These are phyloP conservation scores for Cadophora sp. DNA, from an alignment of 2,329 filamentous ascomycete genomes.

Conservation along the genomic window DNA sequence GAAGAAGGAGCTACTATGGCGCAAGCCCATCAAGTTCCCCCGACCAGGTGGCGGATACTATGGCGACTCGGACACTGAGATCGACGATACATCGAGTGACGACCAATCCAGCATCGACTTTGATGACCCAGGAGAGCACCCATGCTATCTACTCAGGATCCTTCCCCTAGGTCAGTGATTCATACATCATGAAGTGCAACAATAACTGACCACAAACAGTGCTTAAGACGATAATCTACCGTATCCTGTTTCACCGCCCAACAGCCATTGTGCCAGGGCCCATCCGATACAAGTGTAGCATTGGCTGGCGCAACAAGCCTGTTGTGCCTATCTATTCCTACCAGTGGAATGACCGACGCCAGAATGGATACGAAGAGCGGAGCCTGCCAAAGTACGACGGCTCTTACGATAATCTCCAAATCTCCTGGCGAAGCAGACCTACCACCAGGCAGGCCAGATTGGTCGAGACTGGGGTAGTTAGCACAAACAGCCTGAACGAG, in stretches of 20 bases:
- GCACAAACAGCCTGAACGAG: neutral
- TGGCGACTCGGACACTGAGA: too few relatives aligned
- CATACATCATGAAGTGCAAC: neutral
- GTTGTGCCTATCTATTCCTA: neutral
- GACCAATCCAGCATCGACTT: neutral
- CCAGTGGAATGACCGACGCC: slow-evolving; percentile 3
- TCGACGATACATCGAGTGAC: too few relatives aligned
- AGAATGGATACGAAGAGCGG: neutral
- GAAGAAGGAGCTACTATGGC: neutral
- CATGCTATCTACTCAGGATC: neutral
- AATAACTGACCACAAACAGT: neutral
- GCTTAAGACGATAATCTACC: neutral
- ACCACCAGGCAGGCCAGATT: neutral
- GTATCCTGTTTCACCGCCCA: neutral
- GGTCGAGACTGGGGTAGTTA: neutral
- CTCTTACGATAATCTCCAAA: neutral
- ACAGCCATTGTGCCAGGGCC: slow-evolving; percentile 3
- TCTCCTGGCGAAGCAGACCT: neutral
- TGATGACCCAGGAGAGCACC: neutral
- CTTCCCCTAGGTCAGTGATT: neutral
- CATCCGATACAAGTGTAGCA: slow-evolving; percentile 1
- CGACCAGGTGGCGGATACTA: neutral
- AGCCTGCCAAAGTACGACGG: slow-evolving; percentile 10
- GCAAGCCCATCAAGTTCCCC: neutral
- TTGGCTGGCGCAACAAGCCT: neutral